These are phyloP conservation scores for Candida berthetii DNA, from an alignment of 805 yeast species.

Conservation along the genomic window DNA sequence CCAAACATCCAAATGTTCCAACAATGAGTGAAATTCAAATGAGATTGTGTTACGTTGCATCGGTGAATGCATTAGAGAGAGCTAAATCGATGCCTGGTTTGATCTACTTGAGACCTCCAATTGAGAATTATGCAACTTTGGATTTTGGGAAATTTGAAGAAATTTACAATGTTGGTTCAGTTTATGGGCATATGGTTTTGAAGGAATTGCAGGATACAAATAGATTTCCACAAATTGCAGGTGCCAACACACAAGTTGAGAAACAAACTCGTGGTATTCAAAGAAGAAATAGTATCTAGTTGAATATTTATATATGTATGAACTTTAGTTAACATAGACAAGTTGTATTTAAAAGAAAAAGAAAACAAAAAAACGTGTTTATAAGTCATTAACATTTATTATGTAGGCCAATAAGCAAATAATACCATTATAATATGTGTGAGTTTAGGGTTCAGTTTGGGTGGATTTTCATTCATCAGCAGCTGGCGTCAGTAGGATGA, in stretches of 20 bases:
- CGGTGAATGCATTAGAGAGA: conserved; percentile 85
- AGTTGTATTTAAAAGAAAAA: no score
- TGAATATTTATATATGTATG: no score
- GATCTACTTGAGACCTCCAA: conserved; percentile 86
- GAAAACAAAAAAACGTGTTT: no score
- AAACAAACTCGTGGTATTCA: conserved; percentile 26
- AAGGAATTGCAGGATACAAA: conserved; percentile 45
- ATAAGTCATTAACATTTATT: no score
- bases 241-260: conserved; percentile 27
- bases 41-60: conserved; percentile 88
- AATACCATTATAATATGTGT: no score
- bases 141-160: conserved; percentile 92
- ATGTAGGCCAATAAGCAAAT: no score
- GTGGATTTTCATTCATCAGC: conserved; percentile 18
- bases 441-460: no score
- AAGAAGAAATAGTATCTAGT: conserved; percentile 61
- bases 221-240: conserved; percentile 59
- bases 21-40: conserved; percentile 93
- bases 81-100: conserved; percentile 86
- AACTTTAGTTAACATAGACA: no score
- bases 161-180: conserved; percentile 73
- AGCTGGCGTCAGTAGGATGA: conserved; percentile 67
- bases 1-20: conserved; percentile 82
- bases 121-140: conserved; percentile 84
- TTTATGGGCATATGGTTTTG: conserved; percentile 59